These are phyloP conservation scores for Capsicum pubescens DNA, from an alignment of 257 asterid genomes.

Conservation along the genomic window DNA sequence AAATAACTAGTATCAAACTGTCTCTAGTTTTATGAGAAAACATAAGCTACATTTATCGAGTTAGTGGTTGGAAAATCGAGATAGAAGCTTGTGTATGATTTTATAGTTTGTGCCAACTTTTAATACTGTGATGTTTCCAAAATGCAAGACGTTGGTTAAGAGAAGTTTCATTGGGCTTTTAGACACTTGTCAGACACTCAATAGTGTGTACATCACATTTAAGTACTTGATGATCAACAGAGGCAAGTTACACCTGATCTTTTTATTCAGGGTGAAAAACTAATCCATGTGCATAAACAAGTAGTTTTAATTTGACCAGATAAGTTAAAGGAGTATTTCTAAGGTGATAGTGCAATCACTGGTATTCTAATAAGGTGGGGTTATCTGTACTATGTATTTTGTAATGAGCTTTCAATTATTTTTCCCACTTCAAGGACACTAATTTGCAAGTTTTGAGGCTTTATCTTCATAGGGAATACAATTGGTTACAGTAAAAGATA, in stretches of 20 bases:
- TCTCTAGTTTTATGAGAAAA: background rate
- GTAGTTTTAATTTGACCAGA: background rate
- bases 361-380: background rate
- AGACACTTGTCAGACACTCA: background rate
- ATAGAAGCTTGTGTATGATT: conserved; percentile 4
- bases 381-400: no score
- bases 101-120: background rate
- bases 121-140: background rate
- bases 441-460: background rate
- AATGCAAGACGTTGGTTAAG: background rate
- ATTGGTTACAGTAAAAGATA: background rate
- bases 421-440: background rate
- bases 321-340: background rate
- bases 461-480: background rate
- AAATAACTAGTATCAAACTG: background rate
- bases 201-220: background rate
- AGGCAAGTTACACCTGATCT: background rate
- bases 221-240: background rate
- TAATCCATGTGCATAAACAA: background rate
- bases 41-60: background rate
- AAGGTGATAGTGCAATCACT: background rate
- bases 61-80: background rate
- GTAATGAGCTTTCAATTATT: background rate
- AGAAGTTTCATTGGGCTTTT: background rate
- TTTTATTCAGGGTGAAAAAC: background rate